phyloP scores from a whole-genome alignment of 257 asterid species.

The Ajuga chamaepitys region DNA sequence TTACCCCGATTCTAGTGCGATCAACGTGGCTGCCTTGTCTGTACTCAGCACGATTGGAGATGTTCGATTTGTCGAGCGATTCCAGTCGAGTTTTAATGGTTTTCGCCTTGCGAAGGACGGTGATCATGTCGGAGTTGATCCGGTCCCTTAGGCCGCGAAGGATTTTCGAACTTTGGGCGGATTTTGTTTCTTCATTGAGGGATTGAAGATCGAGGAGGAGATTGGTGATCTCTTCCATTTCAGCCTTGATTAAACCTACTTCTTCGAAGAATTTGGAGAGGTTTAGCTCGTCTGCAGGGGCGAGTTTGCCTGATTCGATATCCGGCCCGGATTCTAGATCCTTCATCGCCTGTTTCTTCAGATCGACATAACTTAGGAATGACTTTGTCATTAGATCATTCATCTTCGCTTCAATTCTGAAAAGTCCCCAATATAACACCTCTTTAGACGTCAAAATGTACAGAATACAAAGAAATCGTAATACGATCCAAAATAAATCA shows the following conservation, averaged over 20 bases:
- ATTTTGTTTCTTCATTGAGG: conserved; percentile 47
- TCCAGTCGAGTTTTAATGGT: conserved; percentile 53
- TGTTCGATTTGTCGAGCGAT: conserved; percentile 54
- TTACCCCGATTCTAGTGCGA: conserved; percentile 61
- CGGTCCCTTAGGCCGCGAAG: conserved; percentile 62
- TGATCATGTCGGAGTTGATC: conserved; percentile 49
- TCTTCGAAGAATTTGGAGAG: conserved; percentile 61
- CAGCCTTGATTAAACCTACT: conserved; percentile 40
- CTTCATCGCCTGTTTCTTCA: conserved; percentile 70
- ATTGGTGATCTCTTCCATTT: conserved; percentile 62
- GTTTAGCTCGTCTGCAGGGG: conserved; percentile 41
- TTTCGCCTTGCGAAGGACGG: conserved; percentile 57
- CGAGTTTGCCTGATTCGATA: conserved; percentile 64
- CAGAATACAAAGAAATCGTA: too few relatives aligned
- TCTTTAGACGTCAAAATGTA: too few relatives aligned
- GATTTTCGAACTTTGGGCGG: conserved; percentile 41
- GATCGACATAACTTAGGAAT: conserved; percentile 62
- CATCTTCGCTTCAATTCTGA: conserved; percentile 49
- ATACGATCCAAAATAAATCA: too few relatives aligned
- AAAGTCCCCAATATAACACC: too few relatives aligned
- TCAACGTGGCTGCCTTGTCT: conserved; percentile 50
- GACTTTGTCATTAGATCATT: conserved; percentile 78
- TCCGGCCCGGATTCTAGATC: conserved; percentile 50
- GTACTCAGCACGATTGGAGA: conserved; percentile 27
- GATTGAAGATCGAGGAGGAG: conserved; percentile 61